A percentile compares a stretch with the other conserved stretches of the same genome.
These are phyloP conservation scores for Arthroderma uncinatum DNA, from an alignment of 2,329 filamentous ascomycete species.

Conservation along the genomic window DNA sequence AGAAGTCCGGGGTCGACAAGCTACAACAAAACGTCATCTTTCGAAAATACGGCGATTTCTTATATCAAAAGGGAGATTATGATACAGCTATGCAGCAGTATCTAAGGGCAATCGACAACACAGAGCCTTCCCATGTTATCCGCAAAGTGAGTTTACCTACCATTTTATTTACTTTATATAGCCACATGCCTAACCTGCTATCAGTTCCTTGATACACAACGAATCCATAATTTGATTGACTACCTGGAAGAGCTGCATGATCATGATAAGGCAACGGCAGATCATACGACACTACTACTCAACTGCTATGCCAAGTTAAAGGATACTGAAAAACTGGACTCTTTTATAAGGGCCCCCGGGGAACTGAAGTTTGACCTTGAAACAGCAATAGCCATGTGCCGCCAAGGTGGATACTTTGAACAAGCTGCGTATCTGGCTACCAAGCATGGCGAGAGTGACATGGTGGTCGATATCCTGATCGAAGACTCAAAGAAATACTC, in stretches of 20 bases:
- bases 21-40: constrained; percentile 85
- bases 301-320: constrained; percentile 98
- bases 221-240: constrained; percentile 93
- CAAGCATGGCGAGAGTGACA: constrained; percentile 83
- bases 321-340: constrained; percentile 89
- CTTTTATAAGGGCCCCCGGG: constrained; percentile 89
- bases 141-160: constrained; percentile 72
- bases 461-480: constrained; percentile 91
- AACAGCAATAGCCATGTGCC: constrained; percentile 93
- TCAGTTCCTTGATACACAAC: constrained; percentile 87
- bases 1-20: constrained; percentile 70
- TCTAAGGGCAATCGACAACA: constrained; percentile 87
- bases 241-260: constrained; percentile 95
- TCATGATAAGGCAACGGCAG: constrained; percentile 80
- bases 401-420: constrained; percentile 92
- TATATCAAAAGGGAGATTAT: constrained; percentile 92
- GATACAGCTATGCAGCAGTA: constrained; percentile 99
- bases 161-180: constrained; percentile 13
- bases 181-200: neutral
- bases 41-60: constrained; percentile 81
- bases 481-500: constrained; percentile 87
- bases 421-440: constrained; percentile 92
- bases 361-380: constrained; percentile 95
- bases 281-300: constrained; percentile 85
- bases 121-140: constrained; percentile 91